Conservation (phyloP, 139 green algal species). For the Chlorella sorokiniana region DNA sequence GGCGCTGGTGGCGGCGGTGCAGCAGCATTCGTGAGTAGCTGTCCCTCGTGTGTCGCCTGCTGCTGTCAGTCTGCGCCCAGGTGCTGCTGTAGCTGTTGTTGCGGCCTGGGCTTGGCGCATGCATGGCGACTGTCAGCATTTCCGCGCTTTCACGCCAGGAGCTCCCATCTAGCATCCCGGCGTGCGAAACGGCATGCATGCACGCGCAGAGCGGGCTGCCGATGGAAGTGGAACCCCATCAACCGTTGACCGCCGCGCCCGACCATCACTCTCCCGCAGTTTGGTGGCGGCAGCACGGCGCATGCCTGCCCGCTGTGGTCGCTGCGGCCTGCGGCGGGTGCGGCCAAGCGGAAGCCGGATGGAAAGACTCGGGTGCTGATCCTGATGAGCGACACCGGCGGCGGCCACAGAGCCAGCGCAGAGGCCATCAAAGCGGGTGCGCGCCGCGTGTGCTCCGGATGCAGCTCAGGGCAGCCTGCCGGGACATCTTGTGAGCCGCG, state of each 20-base stretch:
- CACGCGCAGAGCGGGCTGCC: too few species aligned
- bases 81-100: too few species aligned
- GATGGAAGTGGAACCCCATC: too few species aligned
- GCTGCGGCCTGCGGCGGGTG: neutral
- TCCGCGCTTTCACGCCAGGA: too few species aligned
- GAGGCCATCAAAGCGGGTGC: slow-evolving; percentile 79
- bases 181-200: too few species aligned
- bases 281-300: slow-evolving; percentile 23
- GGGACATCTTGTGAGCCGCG: neutral
- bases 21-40: slow-evolving; percentile 14
- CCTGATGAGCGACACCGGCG: slow-evolving; percentile 96
- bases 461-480: neutral
- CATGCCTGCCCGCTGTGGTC: slow-evolving; percentile 36
- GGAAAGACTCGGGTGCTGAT: slow-evolving; percentile 77
- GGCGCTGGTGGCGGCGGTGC: slow-evolving; percentile 5
- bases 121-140: too few species aligned
- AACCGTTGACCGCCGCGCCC: too few species aligned
- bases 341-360: neutral
- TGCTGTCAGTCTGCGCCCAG: too few species aligned
- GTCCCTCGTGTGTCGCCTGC: neutral
- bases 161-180: too few species aligned
- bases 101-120: too few species aligned
- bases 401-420: slow-evolving; percentile 91
- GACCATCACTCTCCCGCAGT: neutral
- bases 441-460: too few species aligned